Conservation (phyloP, 768 basidiomycete genomes). For the Chalciporus pseudorubinellus region DNA sequence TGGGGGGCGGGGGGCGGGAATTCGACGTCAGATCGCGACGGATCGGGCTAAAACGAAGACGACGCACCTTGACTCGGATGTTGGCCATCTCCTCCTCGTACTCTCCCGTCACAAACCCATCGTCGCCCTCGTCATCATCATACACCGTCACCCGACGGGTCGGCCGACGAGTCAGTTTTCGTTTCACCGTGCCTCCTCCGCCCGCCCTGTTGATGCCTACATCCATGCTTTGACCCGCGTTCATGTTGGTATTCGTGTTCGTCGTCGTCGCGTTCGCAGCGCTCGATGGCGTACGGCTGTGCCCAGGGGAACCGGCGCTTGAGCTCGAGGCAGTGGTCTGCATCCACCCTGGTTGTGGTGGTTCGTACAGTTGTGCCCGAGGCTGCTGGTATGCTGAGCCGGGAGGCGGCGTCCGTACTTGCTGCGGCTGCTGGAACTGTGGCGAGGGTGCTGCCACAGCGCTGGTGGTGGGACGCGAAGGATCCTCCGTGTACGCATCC, state of each 20-base stretch:
- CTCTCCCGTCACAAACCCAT: constrained; percentile 71
- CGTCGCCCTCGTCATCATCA: constrained; percentile 82
- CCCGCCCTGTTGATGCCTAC: constrained; percentile 11
- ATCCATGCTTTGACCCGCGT: neutral
- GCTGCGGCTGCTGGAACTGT: too few relatives aligned
- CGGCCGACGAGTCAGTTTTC: constrained; percentile 49
- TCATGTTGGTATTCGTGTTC: neutral
- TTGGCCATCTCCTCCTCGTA: constrained; percentile 76
- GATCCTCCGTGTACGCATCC: constrained; percentile 51
- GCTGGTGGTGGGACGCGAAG: constrained; percentile 14
- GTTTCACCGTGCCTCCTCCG: constrained; percentile 44
- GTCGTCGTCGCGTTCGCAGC: neutral
- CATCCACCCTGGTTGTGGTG: constrained; percentile 4
- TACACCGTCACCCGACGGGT: constrained; percentile 41
- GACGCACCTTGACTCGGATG: constrained; percentile 78
- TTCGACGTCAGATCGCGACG: too few relatives aligned
- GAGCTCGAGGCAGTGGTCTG: constrained; percentile 4
- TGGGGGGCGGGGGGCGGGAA: too few relatives aligned
- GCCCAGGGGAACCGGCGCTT: constrained; percentile 2
- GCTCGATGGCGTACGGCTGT: constrained; percentile 15
- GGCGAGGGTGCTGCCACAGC: neutral
- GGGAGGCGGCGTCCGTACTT: too few relatives aligned
- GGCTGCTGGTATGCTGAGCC: constrained; percentile 30
- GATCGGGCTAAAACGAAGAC: too few relatives aligned
- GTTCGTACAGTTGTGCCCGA: constrained; percentile 6